These are phyloP conservation scores for Phytophthora pisi DNA, from an alignment of 352 stramenopile genomes.

Conservation along the genomic window DNA sequence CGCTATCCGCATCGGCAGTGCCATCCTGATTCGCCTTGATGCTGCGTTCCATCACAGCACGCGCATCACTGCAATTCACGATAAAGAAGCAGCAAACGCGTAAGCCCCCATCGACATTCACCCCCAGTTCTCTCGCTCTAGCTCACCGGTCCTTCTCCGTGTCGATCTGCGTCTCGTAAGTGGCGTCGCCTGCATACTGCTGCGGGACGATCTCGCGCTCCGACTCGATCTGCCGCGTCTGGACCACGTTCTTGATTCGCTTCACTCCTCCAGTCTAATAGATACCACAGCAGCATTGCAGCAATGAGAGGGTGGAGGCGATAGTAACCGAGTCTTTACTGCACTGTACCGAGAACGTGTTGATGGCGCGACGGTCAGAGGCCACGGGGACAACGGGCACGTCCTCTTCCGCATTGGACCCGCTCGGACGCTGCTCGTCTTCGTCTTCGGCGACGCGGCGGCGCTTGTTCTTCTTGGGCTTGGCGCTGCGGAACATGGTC, in stretches of 20 bases:
- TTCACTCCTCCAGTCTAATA: slow-evolving; percentile 59
- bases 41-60: slow-evolving; percentile 78
- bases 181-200: slow-evolving; percentile 81
- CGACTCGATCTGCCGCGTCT: slow-evolving; percentile 66
- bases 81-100: background rate
- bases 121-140: too few relatives aligned
- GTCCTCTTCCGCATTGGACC: background rate
- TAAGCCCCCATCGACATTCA: background rate
- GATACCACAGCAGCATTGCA: background rate
- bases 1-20: slow-evolving; percentile 69
- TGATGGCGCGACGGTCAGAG: background rate
- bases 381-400: background rate
- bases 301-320: background rate
- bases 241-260: slow-evolving; percentile 65
- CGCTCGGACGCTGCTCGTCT: background rate
- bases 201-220: slow-evolving; percentile 79
- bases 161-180: slow-evolving; percentile 86
- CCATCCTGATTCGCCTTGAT: slow-evolving; percentile 76
- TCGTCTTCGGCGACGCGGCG: slow-evolving; percentile 13
- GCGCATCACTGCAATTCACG: slow-evolving; percentile 57
- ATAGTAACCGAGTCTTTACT: too few relatives aligned
- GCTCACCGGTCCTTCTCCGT: slow-evolving; percentile 73
- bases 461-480: slow-evolving; percentile 55
- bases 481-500: slow-evolving; percentile 44
- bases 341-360: background rate